Evolutionary conservation across 345 rosid species (phyloP).

Genomic region (Rhodamnia argentea): DNA sequence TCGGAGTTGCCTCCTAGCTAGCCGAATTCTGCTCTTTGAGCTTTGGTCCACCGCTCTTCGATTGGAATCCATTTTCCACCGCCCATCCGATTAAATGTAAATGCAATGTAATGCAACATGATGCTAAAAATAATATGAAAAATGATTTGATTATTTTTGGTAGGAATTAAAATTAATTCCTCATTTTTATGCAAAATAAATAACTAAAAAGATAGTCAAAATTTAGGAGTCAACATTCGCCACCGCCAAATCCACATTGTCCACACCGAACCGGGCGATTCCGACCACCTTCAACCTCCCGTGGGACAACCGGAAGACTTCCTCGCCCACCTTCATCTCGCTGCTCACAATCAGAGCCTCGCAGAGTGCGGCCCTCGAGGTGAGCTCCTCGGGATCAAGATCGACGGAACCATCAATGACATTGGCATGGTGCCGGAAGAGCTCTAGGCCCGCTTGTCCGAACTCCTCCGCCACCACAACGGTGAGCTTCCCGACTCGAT

Average conservation of each 20-base stretch:
- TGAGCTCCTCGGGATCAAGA: slow-evolving; percentile 65
- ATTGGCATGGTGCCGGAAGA: slow-evolving; percentile 43
- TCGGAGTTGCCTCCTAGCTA: no score
- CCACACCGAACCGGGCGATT: slow-evolving; percentile 84
- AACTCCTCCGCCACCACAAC: slow-evolving; percentile 77
- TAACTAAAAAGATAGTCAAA: no score
- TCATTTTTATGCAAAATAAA: no score
- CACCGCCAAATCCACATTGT: slow-evolving; percentile 83
- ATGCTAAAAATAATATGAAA: no score
- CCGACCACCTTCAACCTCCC: slow-evolving; percentile 86
- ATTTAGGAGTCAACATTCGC: no score
- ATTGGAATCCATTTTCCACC: no score
- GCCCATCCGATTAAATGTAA: no score
- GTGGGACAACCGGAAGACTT: slow-evolving; percentile 65
- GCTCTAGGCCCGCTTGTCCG: slow-evolving; percentile 60
- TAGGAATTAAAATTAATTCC: no score
- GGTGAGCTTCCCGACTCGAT: slow-evolving; percentile 40
- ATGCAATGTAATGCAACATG: no score
- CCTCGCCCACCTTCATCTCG: slow-evolving; percentile 64
- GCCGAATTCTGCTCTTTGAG: no score
- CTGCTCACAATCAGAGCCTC: slow-evolving; percentile 84
- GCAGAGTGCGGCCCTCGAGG: slow-evolving; percentile 67
- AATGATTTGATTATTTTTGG: no score
- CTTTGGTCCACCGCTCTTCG: no score
- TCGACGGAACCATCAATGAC: slow-evolving; percentile 58